A percentile compares a stretch with the other conserved stretches of the same genome.
Conservation (phyloP, 73 alveolate species). For the Paramecium tetraurelia region DNA sequence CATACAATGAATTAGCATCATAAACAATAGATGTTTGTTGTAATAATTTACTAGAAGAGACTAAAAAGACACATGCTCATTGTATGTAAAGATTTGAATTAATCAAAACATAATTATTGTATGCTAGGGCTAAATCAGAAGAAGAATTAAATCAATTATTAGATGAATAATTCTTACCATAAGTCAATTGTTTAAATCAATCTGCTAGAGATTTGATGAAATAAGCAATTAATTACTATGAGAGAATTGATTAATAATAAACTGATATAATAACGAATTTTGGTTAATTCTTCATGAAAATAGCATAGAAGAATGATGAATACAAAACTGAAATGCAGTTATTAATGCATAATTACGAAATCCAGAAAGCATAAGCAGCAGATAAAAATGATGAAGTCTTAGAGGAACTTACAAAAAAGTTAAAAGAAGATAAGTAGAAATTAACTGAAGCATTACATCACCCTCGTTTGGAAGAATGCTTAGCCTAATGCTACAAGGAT, state of each 20-base stretch:
- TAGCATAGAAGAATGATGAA: constrained; percentile 60
- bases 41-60: constrained; percentile 42
- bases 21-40: constrained; percentile 47
- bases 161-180: constrained; percentile 22
- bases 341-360: constrained; percentile 45
- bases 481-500: constrained; percentile 7
- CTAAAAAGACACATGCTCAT: constrained; percentile 8
- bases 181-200: background rate
- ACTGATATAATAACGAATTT: constrained; percentile 24
- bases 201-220: constrained; percentile 43
- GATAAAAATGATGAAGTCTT: constrained; percentile 59
- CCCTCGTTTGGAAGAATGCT: constrained; percentile 51
- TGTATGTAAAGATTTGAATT: constrained; percentile 14
- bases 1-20: constrained; percentile 47
- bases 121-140: constrained; percentile 37
- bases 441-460: constrained; percentile 56
- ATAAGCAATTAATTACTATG: constrained; percentile 47
- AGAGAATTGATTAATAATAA: constrained; percentile 36
- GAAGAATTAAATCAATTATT: constrained; percentile 40
- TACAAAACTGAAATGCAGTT: constrained; percentile 32
- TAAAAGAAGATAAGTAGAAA: constrained; percentile 14
- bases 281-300: constrained; percentile 47
- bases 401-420: background rate
- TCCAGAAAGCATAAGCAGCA: constrained; percentile 56
- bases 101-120: background rate